Base-by-base conservation (phyloP, 2,329 filamentous ascomycete genomes). In the Microsporum canis region DNA sequence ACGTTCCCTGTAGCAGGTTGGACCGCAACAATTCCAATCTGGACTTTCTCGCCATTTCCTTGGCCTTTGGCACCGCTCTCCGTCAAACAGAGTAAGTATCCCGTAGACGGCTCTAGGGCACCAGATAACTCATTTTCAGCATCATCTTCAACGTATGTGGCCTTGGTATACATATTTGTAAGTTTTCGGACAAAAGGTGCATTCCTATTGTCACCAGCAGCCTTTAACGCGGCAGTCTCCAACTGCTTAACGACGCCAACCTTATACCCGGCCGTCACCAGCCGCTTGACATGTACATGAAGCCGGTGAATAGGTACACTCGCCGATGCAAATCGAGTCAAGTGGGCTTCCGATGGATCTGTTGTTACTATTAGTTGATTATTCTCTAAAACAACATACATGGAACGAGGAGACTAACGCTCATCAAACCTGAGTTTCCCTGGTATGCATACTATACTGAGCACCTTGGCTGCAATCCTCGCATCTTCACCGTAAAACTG, bases 401-500 rank as follows among this genome's bases (percentile, higher is more conserved):
- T 57, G 12, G 29, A 53, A 12, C 1, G 58, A 12, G 2, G 14
- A 58, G 49, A 77, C 82, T 69, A 75, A 86, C 83, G 90, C 71
- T 97, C 92, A 71, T 99, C 92, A 69, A 91, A 99, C 69, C 92
- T 83, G 73, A 92, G 85, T 71, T 96, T 97, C 39, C 94, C 94
- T 0, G 94, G 92, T 67, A 99, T 96, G 72, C 94, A 99, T 43
- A 99, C 88, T 66, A 99, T 96, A 63, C 90, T 88, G 57, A 99
- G 79, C 71, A 92, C 90, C 72, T 92, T 95, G 10, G 91, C 89
- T 3, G 92, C 94, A 60, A 85, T 83, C 59, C 91, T 84, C 6
- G 94, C 94, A 77, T 99, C 94, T 69, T 97, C 92, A 8, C 94
- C 94, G 70, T 96, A 96, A 77, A 99, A 96, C 38, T 88, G 86